These are phyloP conservation scores for Nyctanthes arbortristis DNA, from an alignment of 257 asterid genomes.

Conservation along the genomic window DNA sequence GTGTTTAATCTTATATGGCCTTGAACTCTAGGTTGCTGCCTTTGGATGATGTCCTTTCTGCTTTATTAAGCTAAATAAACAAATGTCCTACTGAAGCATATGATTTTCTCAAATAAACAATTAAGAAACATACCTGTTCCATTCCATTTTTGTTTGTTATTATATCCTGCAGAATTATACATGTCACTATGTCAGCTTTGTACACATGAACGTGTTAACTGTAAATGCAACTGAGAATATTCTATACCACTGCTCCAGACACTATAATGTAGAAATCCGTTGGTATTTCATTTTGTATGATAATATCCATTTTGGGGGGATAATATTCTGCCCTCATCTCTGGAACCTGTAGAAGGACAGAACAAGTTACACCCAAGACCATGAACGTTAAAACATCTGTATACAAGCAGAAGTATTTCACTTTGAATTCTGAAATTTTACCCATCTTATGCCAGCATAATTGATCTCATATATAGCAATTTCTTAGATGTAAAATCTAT, in stretches of 20 bases:
- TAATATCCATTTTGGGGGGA: slow-evolving; percentile 89
- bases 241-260: slow-evolving; percentile 87
- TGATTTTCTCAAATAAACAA: not conserved
- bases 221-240: slow-evolving; percentile 12
- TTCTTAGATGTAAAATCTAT: not conserved
- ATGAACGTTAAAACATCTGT: not conserved
- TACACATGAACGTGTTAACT: slow-evolving; percentile 6
- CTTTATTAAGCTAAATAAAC: not conserved
- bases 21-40: not conserved
- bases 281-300: slow-evolving; percentile 85
- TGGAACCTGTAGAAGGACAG: slow-evolving; percentile 58
- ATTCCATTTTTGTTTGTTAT: slow-evolving; percentile 56
- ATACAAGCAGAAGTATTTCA: not conserved
- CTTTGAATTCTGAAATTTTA: not conserved
- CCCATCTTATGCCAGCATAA: not conserved
- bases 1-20: slow-evolving; percentile 7
- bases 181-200: slow-evolving; percentile 33
- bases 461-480: not conserved
- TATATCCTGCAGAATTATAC: slow-evolving; percentile 70
- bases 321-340: slow-evolving; percentile 92
- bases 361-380: not conserved
- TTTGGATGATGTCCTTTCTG: not conserved
- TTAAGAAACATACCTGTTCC: slow-evolving; percentile 64
- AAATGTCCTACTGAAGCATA: not conserved
- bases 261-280: slow-evolving; percentile 89